Evolutionary conservation across 768 basidiomycete genomes (phyloP).

Genomic region (Boletus bicolor): DNA sequence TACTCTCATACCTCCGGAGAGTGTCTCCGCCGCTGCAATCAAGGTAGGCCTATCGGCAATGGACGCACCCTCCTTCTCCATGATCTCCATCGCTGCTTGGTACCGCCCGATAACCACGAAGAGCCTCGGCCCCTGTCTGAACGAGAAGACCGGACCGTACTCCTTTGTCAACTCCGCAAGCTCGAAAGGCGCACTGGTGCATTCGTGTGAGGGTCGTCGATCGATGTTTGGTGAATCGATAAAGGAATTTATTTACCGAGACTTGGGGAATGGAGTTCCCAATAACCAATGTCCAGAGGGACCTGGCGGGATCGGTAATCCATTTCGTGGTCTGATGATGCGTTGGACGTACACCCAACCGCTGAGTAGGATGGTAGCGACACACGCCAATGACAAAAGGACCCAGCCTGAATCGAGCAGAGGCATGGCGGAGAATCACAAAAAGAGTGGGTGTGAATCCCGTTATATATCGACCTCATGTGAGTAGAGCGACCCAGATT

Average conservation of each 20-base stretch:
- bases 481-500: no score
- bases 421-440: background rate
- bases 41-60: background rate
- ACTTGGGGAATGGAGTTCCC: slow-evolving; percentile 4
- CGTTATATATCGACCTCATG: no score
- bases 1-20: slow-evolving; percentile 6
- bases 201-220: background rate
- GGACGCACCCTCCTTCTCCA: slow-evolving; percentile 10
- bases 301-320: slow-evolving; percentile 2
- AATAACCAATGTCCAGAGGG: slow-evolving; percentile 11
- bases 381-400: background rate
- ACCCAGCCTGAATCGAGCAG: background rate
- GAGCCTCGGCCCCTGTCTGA: background rate
- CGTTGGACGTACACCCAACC: background rate
- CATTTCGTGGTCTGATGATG: background rate
- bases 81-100: slow-evolving; percentile 10
- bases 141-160: slow-evolving; percentile 6
- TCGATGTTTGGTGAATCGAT: background rate
- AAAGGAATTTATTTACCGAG: background rate
- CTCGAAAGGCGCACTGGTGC: background rate
- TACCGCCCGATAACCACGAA: slow-evolving; percentile 8
- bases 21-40: slow-evolving; percentile 6
- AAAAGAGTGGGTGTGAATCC: no score
- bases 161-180: slow-evolving; percentile 6
- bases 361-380: background rate